Evolutionary conservation across 176 grass and related monocot species (phyloP), one percentile per base, ranked within the genome.

Genomic region (Hsuehochloa calcarea): DNA sequence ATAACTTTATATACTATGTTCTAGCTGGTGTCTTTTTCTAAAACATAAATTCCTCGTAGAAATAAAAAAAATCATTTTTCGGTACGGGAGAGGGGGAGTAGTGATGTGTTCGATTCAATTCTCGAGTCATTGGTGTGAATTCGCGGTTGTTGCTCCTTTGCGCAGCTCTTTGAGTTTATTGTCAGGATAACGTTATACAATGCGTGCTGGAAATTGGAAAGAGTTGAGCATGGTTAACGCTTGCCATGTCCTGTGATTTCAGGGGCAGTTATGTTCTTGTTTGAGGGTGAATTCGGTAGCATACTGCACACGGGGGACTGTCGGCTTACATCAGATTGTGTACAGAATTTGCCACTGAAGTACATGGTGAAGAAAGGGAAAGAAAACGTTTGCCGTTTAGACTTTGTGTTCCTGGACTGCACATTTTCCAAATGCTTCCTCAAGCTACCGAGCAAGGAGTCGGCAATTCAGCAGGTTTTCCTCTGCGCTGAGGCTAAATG

Each of bases 241-340:
- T 63, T 16, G 10, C 51, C 39, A 0, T 85, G 61, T 35, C 51
- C n/a, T 78, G 23, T 63, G 55, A 79, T 87, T 82, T 64, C 81
- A 98, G 91, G 93, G 51, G 91, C 90, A 5, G 86, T 90, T 56
- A 95, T 95, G 96, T 98, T 94, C 83, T 91, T 95, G 65, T 98
- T 95, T 40, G 93, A 98, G 90, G 93, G 96, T 83, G 76, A 51
- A 81, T 94, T 98, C 39, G 91, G 96, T 77, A 95, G 82, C 51
- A 78, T 98, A 51, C 79, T 98, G 59, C 96, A 98, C 81, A 98
- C 91, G 0, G 93, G 96, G 27, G 96, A 95, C 75, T 95, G 89
- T 38, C 81, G 91, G 13, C 85, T 98, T 66, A 98, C 89, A 6
- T 65, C 88, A 5, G 89, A 94, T 49, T 98, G 88, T 72, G 74